phyloP scores from a whole-genome alignment of 2,329 filamentous ascomycete species.

The Cladobotryum mycophilum region DNA sequence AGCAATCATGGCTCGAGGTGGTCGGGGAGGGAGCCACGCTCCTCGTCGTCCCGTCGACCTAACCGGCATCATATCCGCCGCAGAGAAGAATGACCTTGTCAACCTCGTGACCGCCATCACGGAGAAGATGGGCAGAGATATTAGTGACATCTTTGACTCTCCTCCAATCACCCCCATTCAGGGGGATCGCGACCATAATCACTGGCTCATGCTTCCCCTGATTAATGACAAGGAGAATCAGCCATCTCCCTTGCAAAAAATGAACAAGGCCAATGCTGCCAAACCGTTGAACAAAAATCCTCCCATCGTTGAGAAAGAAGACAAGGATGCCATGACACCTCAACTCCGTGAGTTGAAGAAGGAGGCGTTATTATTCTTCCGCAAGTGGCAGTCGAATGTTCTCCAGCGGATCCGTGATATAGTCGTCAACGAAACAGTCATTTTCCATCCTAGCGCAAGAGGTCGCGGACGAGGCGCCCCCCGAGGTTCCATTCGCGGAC shows the following conservation, averaged over 20 bases:
- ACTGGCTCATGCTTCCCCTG: constrained; percentile 32
- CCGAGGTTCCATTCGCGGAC: constrained; percentile 21
- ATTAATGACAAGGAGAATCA: constrained; percentile 23
- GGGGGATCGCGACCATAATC: constrained; percentile 22
- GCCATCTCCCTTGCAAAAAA: constrained; percentile 8
- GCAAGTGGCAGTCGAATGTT: constrained; percentile 71
- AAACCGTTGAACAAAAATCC: constrained; percentile 22
- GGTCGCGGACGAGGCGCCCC: constrained; percentile 30
- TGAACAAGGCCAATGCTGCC: constrained; percentile 6
- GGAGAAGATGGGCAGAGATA: constrained; percentile 48
- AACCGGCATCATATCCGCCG: constrained; percentile 39
- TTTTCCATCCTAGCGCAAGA: constrained; percentile 18
- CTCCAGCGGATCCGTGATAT: constrained; percentile 66
- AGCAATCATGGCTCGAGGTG: constrained; percentile 34
- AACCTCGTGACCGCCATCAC: constrained; percentile 46
- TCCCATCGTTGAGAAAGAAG: constrained; percentile 26
- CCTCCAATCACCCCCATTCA: constrained; percentile 29
- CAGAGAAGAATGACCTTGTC: constrained; percentile 48
- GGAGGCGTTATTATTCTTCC: constrained; percentile 64
- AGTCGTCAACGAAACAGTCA: constrained; percentile 39
- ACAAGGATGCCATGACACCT: constrained; percentile 31
- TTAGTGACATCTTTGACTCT: constrained; percentile 47
- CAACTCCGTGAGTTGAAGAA: constrained; percentile 61
- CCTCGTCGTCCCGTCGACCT: constrained; percentile 45
- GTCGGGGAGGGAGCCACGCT: constrained; percentile 26